A percentile compares a stretch with the other conserved stretches of the same genome.
Evolutionary conservation across 2,329 filamentous ascomycete species (phyloP).

Genomic region (Rosellinia necatrix): DNA sequence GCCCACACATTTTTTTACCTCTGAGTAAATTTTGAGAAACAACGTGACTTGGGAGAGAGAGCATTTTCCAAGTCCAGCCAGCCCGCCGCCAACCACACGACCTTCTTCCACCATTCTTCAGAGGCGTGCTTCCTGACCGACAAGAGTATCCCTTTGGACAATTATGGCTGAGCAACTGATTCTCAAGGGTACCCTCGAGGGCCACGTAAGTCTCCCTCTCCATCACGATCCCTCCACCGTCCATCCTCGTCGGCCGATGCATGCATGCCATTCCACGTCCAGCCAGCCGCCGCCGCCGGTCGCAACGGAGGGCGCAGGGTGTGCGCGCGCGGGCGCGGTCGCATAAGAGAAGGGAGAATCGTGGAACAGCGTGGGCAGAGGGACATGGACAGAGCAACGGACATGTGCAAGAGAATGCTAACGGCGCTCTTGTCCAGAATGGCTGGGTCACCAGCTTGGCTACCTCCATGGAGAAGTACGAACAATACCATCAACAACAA

Average conservation of each 20-base stretch:
- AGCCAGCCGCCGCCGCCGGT: too few relatives aligned
- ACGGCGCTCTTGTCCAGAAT: slow-evolving; percentile 58
- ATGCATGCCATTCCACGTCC: not conserved
- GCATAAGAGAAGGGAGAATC: too few relatives aligned
- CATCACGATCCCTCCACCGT: not conserved
- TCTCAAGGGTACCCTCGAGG: slow-evolving; percentile 96
- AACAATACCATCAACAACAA: slow-evolving; percentile 27
- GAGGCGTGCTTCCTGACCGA: slow-evolving; percentile 36
- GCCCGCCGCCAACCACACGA: slow-evolving; percentile 29
- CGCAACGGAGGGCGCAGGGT: not conserved
- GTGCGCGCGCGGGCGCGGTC: slow-evolving; percentile 11
- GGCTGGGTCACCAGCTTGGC: slow-evolving; percentile 99
- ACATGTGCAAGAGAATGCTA: not conserved
- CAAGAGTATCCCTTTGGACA: slow-evolving; percentile 47
- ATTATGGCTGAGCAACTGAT: slow-evolving; percentile 90
- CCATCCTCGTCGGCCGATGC: not conserved
- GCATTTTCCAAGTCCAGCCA: slow-evolving; percentile 31
- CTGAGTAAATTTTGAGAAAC: slow-evolving; percentile 34
- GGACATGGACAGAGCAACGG: not conserved
- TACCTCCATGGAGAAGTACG: slow-evolving; percentile 98
- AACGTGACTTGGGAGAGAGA: slow-evolving; percentile 17
- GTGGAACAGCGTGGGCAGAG: too few relatives aligned
- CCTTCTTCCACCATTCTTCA: slow-evolving; percentile 42
- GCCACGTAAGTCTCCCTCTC: slow-evolving; percentile 71
- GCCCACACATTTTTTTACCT: slow-evolving; percentile 56